Percentiles rank a stretch among this genome's conserved stretches.
Evolutionary conservation across 2,329 filamentous ascomycete species (phyloP).

Genomic region (Claviceps maximensis): DNA sequence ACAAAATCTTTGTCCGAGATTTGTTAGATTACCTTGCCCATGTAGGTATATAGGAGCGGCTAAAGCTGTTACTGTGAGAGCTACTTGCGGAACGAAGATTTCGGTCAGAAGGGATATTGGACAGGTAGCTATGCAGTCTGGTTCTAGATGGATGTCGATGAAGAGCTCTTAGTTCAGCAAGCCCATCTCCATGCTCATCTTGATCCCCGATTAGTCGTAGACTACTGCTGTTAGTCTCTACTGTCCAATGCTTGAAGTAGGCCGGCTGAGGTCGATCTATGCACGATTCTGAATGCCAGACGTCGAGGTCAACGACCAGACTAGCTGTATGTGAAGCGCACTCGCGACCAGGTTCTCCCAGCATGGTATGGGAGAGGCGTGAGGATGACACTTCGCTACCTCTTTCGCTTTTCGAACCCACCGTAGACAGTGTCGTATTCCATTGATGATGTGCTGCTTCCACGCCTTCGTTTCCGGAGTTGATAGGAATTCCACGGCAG

Average conservation of each 20-base stretch:
- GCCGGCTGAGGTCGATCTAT: slow-evolving; percentile 36
- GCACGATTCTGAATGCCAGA: background rate
- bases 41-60: slow-evolving; percentile 30
- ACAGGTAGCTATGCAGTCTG: slow-evolving; percentile 38
- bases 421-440: slow-evolving; percentile 51
- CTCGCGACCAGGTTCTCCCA: slow-evolving; percentile 35
- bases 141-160: slow-evolving; percentile 39
- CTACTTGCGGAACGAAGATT: slow-evolving; percentile 39
- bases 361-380: slow-evolving; percentile 30
- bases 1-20: slow-evolving; percentile 6
- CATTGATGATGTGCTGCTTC: slow-evolving; percentile 40
- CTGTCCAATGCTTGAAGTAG: slow-evolving; percentile 25
- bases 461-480: background rate
- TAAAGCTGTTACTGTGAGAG: slow-evolving; percentile 34
- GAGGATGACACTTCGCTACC: slow-evolving; percentile 36
- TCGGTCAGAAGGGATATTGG: slow-evolving; percentile 35
- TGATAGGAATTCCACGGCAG: too few relatives aligned
- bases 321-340: background rate
- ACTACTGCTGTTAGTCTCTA: slow-evolving; percentile 22
- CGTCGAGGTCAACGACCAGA: background rate
- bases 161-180: slow-evolving; percentile 44
- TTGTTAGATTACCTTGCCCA: slow-evolving; percentile 37
- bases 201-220: slow-evolving; percentile 39
- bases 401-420: slow-evolving; percentile 47
- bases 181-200: slow-evolving; percentile 51